Percentiles rank a stretch among this genome's conserved stretches.
These are phyloP conservation scores for Aureobasidium sp. DNA, from an alignment of 2,329 filamentous ascomycete species.

Conservation along the genomic window DNA sequence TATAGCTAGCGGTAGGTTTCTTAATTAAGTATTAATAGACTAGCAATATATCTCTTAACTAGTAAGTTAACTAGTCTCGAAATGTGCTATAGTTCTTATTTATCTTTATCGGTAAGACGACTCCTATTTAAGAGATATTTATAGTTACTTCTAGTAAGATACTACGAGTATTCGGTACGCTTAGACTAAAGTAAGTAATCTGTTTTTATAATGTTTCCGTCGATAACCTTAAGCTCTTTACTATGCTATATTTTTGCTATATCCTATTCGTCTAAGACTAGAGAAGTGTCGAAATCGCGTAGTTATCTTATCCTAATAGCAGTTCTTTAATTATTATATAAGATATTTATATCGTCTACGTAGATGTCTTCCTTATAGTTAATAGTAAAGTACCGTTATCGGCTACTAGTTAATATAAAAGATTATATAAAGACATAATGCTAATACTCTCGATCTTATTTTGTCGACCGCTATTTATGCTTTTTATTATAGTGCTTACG, in stretches of 20 bases:
- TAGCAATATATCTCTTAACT: conserved; percentile 15
- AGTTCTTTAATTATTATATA: not conserved
- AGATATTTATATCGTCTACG: not conserved
- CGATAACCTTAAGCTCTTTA: not conserved
- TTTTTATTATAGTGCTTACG: not conserved
- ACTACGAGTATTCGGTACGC: conserved; percentile 12
- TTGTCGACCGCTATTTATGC: not conserved
- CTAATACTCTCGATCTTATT: not conserved
- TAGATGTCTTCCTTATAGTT: not conserved
- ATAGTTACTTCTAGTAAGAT: conserved; percentile 8
- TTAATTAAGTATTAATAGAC: conserved; percentile 11
- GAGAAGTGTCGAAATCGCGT: not conserved
- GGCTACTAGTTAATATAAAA: not conserved
- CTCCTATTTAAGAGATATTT: conserved; percentile 14
- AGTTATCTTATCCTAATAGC: not conserved
- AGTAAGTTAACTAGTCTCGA: not conserved
- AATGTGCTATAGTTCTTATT: conserved; percentile 5
- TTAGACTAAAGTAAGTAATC: conserved; percentile 16
- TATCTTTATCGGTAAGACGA: conserved; percentile 13
- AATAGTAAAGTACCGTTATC: conserved; percentile 1
- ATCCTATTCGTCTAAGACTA: not conserved
- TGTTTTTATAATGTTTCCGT: not conserved
- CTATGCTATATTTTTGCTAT: not conserved
- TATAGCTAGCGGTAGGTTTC: conserved; percentile 17
- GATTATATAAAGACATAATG: not conserved